phyloP scores from a whole-genome alignment of 371 early-diverging fungal species.

The Batkoa obscura region DNA sequence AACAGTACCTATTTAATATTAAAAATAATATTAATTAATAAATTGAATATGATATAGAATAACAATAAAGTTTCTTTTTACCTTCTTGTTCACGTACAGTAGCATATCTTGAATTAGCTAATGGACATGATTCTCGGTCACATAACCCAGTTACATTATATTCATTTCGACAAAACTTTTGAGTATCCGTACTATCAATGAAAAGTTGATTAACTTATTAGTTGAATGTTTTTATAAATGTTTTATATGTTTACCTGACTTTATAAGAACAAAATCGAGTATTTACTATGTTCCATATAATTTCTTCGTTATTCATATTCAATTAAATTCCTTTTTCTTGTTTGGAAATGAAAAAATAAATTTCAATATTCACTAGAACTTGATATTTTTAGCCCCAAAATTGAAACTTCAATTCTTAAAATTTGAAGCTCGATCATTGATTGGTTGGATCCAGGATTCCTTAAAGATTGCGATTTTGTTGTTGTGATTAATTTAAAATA shows the following conservation, averaged over 20 bases:
- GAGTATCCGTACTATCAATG: slow-evolving; percentile 47
- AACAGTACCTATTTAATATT: slow-evolving; percentile 29
- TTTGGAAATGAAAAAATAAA: background rate
- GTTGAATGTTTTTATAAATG: background rate
- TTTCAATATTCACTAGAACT: too few relatives aligned
- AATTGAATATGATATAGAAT: background rate
- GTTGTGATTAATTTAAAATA: too few relatives aligned
- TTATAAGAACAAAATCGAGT: slow-evolving; percentile 90
- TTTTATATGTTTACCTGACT: slow-evolving; percentile 52
- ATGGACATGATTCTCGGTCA: slow-evolving; percentile 90
- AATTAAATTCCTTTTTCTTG: background rate
- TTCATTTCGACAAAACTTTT: slow-evolving; percentile 91
- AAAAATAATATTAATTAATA: background rate
- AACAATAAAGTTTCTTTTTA: too few relatives aligned
- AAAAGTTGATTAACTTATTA: background rate
- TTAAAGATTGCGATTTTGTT: too few relatives aligned
- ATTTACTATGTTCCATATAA: slow-evolving; percentile 87
- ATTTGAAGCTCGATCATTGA: too few relatives aligned
- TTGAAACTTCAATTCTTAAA: too few relatives aligned
- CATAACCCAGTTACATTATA: slow-evolving; percentile 98
- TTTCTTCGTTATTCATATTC: slow-evolving; percentile 22
- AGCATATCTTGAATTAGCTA: slow-evolving; percentile 97
- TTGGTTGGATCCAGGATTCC: too few relatives aligned
- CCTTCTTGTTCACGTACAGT: slow-evolving; percentile 89
- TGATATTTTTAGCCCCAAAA: too few relatives aligned